Evolutionary conservation across 2,329 filamentous ascomycete species (phyloP), one percentile per base, ranked within the genome.

Genomic region (Trichoderma sp.): DNA sequence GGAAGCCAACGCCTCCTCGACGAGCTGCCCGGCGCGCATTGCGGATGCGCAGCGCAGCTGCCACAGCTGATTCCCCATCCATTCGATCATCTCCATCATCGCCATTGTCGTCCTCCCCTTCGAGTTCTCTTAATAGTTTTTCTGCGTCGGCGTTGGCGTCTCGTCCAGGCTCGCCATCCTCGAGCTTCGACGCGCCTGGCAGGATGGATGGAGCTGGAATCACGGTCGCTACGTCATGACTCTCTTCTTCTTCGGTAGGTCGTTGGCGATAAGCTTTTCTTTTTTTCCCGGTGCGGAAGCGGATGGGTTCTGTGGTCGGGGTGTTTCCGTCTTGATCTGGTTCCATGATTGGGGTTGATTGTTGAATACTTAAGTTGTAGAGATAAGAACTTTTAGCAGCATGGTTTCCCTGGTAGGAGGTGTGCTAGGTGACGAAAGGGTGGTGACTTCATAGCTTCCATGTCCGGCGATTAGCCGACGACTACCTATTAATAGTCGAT

Each of bases 261-360:
- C 87, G 86, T 74, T 88, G 87, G 61, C 89, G 84, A 74, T 89
- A 88, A 6, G 83, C 81, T 77, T 90, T 90, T 78, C 88, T 84
- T 80, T 90, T 91, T 79, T 90, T 91, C 73, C 83, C 77, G 34
- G 81, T 83, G 51, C 88, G 87, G 75, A 91, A 91, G 36, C 87
- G 80, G 39, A 89, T 79, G 14, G 81, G 79, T 60, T 77, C 75
- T 63, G 71, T n/a, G 6, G 68, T 67, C 4, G 77, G 72, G n/a
- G 34, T 62, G 39, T 9, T 39, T 21, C 21, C 60, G 11, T 47
- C 51, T 14, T 80, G 77, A 57, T 74, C 73, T 63, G 73, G 32
- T 28, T 76, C 74, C 78, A 79, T 79, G 60, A 14, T 71, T n/a
- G 21, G 8, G 8, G 11, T 47, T n/a, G n/a, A 14, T 39, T 18